Base-by-base conservation (phyloP, 225 moss, liverwort and hornwort species). In the Neckera pumila region DNA sequence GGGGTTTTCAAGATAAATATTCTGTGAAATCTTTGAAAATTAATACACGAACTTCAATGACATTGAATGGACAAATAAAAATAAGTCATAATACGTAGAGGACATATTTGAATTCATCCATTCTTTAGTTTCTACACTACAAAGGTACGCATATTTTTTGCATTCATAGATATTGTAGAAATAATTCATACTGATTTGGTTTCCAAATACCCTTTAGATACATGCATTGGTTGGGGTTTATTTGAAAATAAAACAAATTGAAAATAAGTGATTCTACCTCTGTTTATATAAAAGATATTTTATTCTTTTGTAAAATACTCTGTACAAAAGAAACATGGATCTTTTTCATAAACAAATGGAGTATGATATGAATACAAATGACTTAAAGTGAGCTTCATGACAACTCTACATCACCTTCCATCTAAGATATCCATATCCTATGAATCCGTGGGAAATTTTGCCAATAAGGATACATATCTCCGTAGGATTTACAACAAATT, bases 91-190 rank as follows among this genome's bases (percentile, higher is more conserved):
- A 11, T 20, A 19, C 1, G 1, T 66, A 36, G 34, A 5, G 2
- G 34, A 18, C 9, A 64, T 10, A 3, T 36, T 66, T 36, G 11
- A 65, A 36, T 66, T 66, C 19, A 34, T 66, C 19, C 3, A 19
- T 36, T 3, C 5, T 36, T 0, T 2, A 66, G 20, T 19, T 3
- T 36, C 1, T 66, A 3, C 3, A 30, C 11, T 1, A 10, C 36
- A 66, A 65, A 36, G 11, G 5, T 19, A 66, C 19, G 36, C 10
- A 34, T 36, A 36, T 66, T 11, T 66, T 36, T 66, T 19, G 11
- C 36, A 36, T 36, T 36, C 20, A 66, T 36, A 2, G 19, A 66
- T 36, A 11, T 66, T 66, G 3, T 36, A 36, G 65, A 11, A 6
- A 66, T 36, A 34, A 19, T 34, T 65, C 19, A 65, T 6, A 0